These are phyloP conservation scores for Nicotiana undulata DNA, from an alignment of 257 asterid genomes.

Conservation along the genomic window DNA sequence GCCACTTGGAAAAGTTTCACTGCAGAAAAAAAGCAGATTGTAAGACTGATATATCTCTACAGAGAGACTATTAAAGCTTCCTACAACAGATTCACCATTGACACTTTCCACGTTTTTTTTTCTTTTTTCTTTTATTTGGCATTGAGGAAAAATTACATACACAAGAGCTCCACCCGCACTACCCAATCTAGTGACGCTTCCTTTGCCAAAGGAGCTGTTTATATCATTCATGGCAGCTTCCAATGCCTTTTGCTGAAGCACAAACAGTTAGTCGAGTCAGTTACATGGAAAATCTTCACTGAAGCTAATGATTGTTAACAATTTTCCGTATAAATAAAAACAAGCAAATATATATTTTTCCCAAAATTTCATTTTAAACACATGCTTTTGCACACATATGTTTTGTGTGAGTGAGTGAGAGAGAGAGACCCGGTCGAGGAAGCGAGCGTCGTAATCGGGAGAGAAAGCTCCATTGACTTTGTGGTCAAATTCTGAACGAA, in stretches of 20 bases:
- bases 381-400: no score
- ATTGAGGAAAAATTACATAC: slow-evolving; percentile 39
- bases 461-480: slow-evolving; percentile 67
- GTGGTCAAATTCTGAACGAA: slow-evolving; percentile 65
- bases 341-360: background rate
- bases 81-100: background rate
- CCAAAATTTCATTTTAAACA: background rate
- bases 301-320: background rate
- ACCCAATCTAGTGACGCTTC: slow-evolving; percentile 95
- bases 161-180: slow-evolving; percentile 98
- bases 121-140: no score
- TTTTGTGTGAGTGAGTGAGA: background rate
- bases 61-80: background rate
- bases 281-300: background rate
- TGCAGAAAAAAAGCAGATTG: slow-evolving; percentile 22
- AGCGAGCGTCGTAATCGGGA: slow-evolving; percentile 79
- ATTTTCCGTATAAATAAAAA: background rate
- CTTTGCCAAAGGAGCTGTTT: slow-evolving; percentile 92
- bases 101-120: no score
- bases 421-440: slow-evolving; percentile 56
- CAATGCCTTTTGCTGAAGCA: slow-evolving; percentile 78
- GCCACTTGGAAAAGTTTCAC: slow-evolving; percentile 98
- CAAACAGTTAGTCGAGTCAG: slow-evolving; percentile 2
- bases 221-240: slow-evolving; percentile 97
- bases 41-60: background rate